Percentiles rank a stretch among this genome's conserved stretches.
These are phyloP conservation scores for Pythium myriotylum DNA, from an alignment of 352 stramenopile species.

Conservation along the genomic window DNA sequence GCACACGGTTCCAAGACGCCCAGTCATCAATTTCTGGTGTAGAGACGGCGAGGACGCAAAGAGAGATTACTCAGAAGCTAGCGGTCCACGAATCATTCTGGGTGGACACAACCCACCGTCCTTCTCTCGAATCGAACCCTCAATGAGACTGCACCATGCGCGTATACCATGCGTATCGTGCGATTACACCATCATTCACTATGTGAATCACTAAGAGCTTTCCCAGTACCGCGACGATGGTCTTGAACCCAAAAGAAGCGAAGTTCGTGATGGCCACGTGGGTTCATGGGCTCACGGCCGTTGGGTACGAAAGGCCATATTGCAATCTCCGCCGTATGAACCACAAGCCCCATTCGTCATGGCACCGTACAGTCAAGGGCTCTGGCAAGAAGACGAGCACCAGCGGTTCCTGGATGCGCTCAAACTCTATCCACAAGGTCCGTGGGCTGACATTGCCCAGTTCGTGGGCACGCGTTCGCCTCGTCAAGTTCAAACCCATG, in stretches of 20 bases:
- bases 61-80: no score
- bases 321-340: neutral
- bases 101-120: neutral
- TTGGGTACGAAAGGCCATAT: neutral
- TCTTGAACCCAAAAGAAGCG: no score
- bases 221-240: no score
- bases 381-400: conserved; percentile 43
- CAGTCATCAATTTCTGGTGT: no score
- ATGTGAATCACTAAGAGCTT: no score
- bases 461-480: conserved; percentile 40
- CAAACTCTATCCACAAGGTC: conserved; percentile 34
- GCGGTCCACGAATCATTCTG: neutral
- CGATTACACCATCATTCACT: no score
- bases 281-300: no score
- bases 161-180: no score
- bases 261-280: no score
- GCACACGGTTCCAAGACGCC: no score
- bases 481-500: conserved; percentile 67
- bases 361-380: conserved; percentile 21
- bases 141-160: neutral
- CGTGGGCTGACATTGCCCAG: conserved; percentile 36
- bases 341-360: conserved; percentile 1
- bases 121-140: neutral
- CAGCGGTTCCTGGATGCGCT: conserved; percentile 38
- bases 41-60: no score